Percentiles rank a stretch among this genome's conserved stretches.
These are phyloP conservation scores for Maudiozyma saulgeensis DNA, from an alignment of 805 yeast species.

Conservation along the genomic window DNA sequence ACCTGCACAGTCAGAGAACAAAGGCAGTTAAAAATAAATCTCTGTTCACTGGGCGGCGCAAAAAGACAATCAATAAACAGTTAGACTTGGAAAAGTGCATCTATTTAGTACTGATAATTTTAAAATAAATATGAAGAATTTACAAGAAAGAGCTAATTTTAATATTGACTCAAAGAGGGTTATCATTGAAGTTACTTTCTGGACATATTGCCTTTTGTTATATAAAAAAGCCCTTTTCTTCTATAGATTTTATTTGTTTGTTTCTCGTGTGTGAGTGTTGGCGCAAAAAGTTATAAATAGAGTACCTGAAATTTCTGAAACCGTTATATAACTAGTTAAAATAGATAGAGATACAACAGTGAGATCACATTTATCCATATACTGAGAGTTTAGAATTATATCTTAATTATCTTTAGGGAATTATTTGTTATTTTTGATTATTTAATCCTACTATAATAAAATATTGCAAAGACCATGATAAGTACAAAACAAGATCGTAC, in stretches of 20 bases:
- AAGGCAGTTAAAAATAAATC: neutral
- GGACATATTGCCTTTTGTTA: too few relatives aligned
- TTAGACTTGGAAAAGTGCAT: neutral
- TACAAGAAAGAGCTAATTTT: neutral
- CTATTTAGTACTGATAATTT: neutral
- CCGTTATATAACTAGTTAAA: too few relatives aligned
- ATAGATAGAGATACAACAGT: too few relatives aligned
- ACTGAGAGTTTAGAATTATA: too few relatives aligned
- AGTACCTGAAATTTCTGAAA: neutral
- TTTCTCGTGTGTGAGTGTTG: neutral
- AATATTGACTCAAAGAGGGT: too few relatives aligned
- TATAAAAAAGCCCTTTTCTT: too few relatives aligned
- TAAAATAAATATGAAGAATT: neutral
- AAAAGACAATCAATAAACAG: neutral
- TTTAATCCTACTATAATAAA: neutral
- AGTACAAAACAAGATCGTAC: neutral
- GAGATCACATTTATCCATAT: too few relatives aligned
- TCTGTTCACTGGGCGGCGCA: too few relatives aligned
- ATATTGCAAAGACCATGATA: neutral
- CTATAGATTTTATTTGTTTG: too few relatives aligned
- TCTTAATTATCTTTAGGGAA: too few relatives aligned
- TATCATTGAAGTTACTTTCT: too few relatives aligned
- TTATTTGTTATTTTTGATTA: neutral
- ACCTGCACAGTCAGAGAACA: too few relatives aligned
- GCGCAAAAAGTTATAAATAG: neutral